Evolutionary conservation across 495 filamentous ascomycete species (phyloP).

Genomic region (Penicillium coprophilum): DNA sequence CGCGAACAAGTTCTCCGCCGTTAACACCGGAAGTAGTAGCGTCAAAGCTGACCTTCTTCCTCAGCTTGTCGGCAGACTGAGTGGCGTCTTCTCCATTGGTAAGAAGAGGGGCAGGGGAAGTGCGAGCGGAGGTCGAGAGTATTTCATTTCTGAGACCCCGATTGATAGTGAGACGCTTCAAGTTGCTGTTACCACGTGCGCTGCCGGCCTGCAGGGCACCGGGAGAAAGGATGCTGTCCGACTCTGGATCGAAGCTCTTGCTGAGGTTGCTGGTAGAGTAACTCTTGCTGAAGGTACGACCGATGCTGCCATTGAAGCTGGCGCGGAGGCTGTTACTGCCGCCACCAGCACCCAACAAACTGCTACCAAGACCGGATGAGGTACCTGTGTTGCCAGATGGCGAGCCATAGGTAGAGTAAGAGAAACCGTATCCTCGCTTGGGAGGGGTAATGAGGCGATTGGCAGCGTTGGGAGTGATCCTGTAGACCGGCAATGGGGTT

Average conservation of each 20-base stretch:
- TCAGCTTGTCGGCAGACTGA: slow-evolving; percentile 50
- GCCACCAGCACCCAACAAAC: slow-evolving; percentile 51
- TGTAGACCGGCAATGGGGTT: slow-evolving; percentile 80
- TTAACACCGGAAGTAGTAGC: slow-evolving; percentile 46
- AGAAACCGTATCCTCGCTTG: slow-evolving; percentile 80
- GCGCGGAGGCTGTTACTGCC: slow-evolving; percentile 46
- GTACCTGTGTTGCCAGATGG: slow-evolving; percentile 73
- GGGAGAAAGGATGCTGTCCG: slow-evolving; percentile 81
- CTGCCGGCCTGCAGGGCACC: slow-evolving; percentile 77
- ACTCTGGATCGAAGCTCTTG: slow-evolving; percentile 59
- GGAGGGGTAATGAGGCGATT: slow-evolving; percentile 79
- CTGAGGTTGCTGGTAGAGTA: slow-evolving; percentile 67
- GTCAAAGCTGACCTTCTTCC: slow-evolving; percentile 91
- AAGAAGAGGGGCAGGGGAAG: slow-evolving; percentile 40
- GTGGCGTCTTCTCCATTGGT: slow-evolving; percentile 49
- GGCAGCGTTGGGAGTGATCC: slow-evolving; percentile 76
- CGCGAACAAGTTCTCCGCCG: slow-evolving; percentile 46
- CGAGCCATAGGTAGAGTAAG: slow-evolving; percentile 83
- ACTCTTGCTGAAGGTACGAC: slow-evolving; percentile 60
- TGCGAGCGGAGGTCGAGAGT: slow-evolving; percentile 46
- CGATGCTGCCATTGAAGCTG: slow-evolving; percentile 54
- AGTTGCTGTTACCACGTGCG: slow-evolving; percentile 59
- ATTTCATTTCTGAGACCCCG: slow-evolving; percentile 76
- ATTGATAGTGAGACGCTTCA: slow-evolving; percentile 91
- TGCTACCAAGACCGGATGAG: slow-evolving; percentile 62